phyloP scores from a whole-genome alignment of 1,284 basidiomycete genomes.

The Sporisorium reilianum region DNA sequence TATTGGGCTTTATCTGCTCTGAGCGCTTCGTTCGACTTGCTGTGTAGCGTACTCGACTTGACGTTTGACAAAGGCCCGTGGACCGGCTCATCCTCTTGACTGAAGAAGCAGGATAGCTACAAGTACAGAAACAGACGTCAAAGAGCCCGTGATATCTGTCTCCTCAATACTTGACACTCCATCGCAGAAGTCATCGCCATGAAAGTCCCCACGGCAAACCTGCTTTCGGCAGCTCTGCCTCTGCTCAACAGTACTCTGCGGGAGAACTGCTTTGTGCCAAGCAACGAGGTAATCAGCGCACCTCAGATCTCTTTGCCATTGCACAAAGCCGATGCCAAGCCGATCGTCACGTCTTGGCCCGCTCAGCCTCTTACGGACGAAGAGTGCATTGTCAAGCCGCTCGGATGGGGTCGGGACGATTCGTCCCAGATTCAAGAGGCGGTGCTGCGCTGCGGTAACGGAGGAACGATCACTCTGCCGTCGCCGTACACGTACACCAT shows the following conservation, averaged over 20 bases:
- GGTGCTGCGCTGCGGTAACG: constrained; percentile 4
- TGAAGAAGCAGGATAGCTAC: too few species aligned
- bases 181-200: too few species aligned
- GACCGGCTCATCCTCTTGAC: too few species aligned
- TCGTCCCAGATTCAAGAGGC: constrained; percentile 10
- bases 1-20: too few species aligned
- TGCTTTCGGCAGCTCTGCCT: constrained; percentile 2
- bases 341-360: background rate
- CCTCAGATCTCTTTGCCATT: constrained; percentile 7
- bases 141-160: too few species aligned
- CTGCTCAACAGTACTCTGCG: constrained; percentile 3
- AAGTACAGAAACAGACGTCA: too few species aligned
- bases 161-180: too few species aligned
- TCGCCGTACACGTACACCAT: constrained; percentile 7
- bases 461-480: constrained; percentile 1
- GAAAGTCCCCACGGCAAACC: background rate
- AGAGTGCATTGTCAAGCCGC: constrained; percentile 5
- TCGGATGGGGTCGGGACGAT: constrained; percentile 7
- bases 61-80: too few species aligned
- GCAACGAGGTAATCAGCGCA: background rate
- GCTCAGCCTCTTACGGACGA: background rate
- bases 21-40: too few species aligned
- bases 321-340: constrained; percentile 4
- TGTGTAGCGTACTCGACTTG: too few species aligned
- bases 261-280: constrained; percentile 3